Base-by-base conservation (phyloP, 306 rosid genomes). In the Datisca glomerata region DNA sequence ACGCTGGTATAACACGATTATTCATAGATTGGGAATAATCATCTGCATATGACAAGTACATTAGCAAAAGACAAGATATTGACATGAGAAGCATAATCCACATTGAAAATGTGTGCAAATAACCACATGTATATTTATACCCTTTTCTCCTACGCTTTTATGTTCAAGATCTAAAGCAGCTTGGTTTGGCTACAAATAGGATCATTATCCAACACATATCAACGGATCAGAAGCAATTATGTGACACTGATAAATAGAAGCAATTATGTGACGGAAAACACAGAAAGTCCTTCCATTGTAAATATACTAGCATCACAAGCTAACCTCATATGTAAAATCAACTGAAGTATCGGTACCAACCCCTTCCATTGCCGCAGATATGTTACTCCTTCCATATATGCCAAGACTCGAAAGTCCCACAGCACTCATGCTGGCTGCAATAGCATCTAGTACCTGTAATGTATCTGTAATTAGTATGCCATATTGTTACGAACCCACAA, bases 71-170 rank as follows among this genome's bases (percentile, higher is more conserved):
- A 61, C 25, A 25, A 27, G 57, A 53, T 21, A 37, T 13, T 6
- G 64, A 46, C 60, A 25, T 40, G 41, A 42, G 40, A 18, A 53
- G 17, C 18, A 67, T 11, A n/a, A 51, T 21, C 10, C 32, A 45
- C 43, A 43, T 48, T 14, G 27, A 21, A 56, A 29, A 49, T 42
- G 33, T 23, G 4, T 17, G 16, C 21, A 14, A 7, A 43, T 41
- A 51, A 48, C 71, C 57, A 75, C 78, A 79, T 65, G 83, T 68
- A 59, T 68, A 57, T 17, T 37, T 39, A 11, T 48, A 65, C 57
- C 37, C 67, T 63, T 61, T 65, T 35, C 24, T 43, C 63, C 45
- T 54, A 21, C 57, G 50, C 31, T 61, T 33, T 69, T 63, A 81
- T 43, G 74, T 69, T 70, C 38, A 48, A 51, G 73, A 55, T 64